These are phyloP conservation scores for Cadophora gregata DNA, from an alignment of 2,329 filamentous ascomycete species.

Conservation along the genomic window DNA sequence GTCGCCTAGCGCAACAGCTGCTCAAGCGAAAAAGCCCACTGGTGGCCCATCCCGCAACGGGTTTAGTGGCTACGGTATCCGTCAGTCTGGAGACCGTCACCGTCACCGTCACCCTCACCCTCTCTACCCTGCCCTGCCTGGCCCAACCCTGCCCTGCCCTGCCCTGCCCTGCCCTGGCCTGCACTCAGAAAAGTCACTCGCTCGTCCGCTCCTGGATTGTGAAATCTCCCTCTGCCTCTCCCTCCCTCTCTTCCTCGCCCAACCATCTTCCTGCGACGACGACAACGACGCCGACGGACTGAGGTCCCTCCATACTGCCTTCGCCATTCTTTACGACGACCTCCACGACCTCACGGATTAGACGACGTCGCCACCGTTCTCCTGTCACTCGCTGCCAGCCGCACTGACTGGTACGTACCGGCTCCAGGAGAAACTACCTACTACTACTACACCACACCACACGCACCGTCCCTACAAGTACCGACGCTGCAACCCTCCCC, in stretches of 20 bases:
- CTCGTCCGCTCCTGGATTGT: neutral
- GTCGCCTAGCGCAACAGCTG: neutral
- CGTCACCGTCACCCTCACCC: too few species aligned
- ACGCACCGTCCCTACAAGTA: constrained; percentile 24
- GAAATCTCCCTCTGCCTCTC: constrained; percentile 5
- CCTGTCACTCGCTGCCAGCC: constrained; percentile 16
- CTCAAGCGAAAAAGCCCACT: neutral
- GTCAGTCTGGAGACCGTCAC: neutral
- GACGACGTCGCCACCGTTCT: constrained; percentile 10
- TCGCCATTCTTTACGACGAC: neutral
- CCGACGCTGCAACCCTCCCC: constrained; percentile 23
- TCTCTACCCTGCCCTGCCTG: too few species aligned
- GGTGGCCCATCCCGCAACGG: neutral
- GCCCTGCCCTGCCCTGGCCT: too few species aligned
- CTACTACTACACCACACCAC: neutral
- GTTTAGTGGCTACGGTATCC: neutral
- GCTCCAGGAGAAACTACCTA: constrained; percentile 4
- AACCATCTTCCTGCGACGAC: constrained; percentile 3
- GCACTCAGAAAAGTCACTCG: neutral
- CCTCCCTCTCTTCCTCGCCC: neutral
- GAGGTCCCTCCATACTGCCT: neutral
- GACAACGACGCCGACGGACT: constrained; percentile 7
- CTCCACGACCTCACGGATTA: constrained; percentile 1
- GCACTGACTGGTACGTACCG: constrained; percentile 4
- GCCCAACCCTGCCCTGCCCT: too few species aligned